These are phyloP conservation scores for Passiflora organensis DNA, from an alignment of 345 rosid species.

Conservation along the genomic window DNA sequence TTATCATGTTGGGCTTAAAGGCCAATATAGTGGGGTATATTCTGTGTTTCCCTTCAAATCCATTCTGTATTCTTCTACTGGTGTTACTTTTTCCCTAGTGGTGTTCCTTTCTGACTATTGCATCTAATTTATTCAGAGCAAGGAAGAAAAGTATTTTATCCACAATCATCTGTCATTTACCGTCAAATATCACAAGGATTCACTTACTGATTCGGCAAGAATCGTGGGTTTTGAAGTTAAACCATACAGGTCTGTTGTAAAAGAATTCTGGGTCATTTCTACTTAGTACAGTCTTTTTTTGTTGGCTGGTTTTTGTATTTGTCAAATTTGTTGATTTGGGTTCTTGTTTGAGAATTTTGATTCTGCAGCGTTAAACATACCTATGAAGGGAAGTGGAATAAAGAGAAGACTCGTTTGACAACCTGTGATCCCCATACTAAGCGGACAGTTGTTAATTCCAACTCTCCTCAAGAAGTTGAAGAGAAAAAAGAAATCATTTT, in stretches of 20 bases:
- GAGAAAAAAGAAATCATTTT: slow-evolving; percentile 69
- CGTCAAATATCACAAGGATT: slow-evolving; percentile 80
- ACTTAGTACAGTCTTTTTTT: not conserved
- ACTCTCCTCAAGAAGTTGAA: slow-evolving; percentile 85
- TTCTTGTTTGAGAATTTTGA: not conserved
- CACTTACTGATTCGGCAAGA: slow-evolving; percentile 68
- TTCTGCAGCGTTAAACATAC: slow-evolving; percentile 69
- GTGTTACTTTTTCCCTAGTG: too few relatives aligned
- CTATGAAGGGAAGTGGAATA: slow-evolving; percentile 73
- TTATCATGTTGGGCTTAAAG: slow-evolving; percentile 85
- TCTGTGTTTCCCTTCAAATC: slow-evolving; percentile 8
- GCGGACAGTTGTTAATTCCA: slow-evolving; percentile 66
- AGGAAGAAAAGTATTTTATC: slow-evolving; percentile 80
- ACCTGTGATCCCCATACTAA: slow-evolving; percentile 84
- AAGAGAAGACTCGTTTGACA: slow-evolving; percentile 54
- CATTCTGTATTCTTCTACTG: slow-evolving; percentile 2
- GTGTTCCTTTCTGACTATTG: slow-evolving; percentile 21
- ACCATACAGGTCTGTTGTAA: slow-evolving; percentile 59
- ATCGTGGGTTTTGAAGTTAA: slow-evolving; percentile 97
- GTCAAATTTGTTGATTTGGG: not conserved
- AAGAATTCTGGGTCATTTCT: slow-evolving; percentile 9
- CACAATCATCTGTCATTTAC: slow-evolving; percentile 87
- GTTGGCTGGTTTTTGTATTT: not conserved
- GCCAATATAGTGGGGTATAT: slow-evolving; percentile 83
- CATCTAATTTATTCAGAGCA: slow-evolving; percentile 42